Evolutionary conservation across 202 grass and related monocot species (phyloP), one percentile per base, ranked within the genome.

Genomic region (Zizania palustris): DNA sequence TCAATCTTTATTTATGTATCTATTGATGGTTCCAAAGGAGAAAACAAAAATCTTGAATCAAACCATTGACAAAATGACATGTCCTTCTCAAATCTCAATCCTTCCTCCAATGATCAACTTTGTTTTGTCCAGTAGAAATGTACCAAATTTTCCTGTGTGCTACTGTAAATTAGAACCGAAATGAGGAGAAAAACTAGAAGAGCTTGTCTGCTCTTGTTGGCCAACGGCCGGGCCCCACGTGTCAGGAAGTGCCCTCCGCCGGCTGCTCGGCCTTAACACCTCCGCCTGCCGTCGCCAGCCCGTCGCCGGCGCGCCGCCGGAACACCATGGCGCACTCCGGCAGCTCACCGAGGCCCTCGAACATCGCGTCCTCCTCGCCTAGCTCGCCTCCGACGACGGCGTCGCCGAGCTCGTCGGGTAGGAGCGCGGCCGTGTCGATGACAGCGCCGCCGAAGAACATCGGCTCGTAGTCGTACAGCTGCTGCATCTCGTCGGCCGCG

Each of bases 301-400:
- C 63, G 60, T 78, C 80, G 35, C 68, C 65, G 53, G 42, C 87
- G 36, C 73, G 61, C 9, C 79, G 89, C 45, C 79, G 85, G 55
- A 96, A 88, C 70, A 92, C 93, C 79, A 90, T 79, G 33, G 93
- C 87, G 71, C 82, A 96, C 69, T 94, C 91, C 1, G 88, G 91
- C 1, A 94, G 77, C 83, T 91, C 88, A 5, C 85, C 91, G 6
- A 96, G 87, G 14, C 84, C 93, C 11, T 71, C 89, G 66, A 96
- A 92, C 76, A 96, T 88, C 0, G 89, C 82, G 71, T 96, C 93
- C 38, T 37, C 83, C 2, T 18, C 21, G 40, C 65, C 65, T 48
- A 73, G 66, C 37, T 6, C 2, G 43, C 38, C 6, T 40, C 65
- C 74, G 39, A 74, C 65, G 5, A 77, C 3, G 5, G 5, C 64